Conservation (phyloP, 768 basidiomycete species). For the Serendipita sp. region DNA sequence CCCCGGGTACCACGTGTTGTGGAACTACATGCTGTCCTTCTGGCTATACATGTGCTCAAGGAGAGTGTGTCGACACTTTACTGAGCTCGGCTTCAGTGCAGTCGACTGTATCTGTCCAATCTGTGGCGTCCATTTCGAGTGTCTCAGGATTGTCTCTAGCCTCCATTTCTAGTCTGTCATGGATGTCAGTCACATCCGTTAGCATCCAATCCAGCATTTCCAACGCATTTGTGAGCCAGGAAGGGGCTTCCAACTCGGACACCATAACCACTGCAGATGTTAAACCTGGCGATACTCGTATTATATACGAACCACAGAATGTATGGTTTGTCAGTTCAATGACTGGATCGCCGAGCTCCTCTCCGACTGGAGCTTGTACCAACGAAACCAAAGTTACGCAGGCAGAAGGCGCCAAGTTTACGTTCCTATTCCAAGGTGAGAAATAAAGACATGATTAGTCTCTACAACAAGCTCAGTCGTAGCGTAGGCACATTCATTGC, state of each 20-base stretch:
- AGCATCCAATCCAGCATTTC: no score
- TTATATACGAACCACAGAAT: neutral
- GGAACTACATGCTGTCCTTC: neutral
- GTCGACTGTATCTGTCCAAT: neutral
- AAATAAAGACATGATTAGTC: neutral
- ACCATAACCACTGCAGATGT: neutral
- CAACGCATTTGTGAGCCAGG: no score
- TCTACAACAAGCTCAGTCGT: neutral
- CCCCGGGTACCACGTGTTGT: neutral
- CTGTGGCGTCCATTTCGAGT: neutral
- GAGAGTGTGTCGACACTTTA: neutral
- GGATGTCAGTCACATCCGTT: neutral
- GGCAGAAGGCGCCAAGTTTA: neutral
- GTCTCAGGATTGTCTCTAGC: neutral
- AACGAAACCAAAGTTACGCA: neutral
- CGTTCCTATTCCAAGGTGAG: neutral
- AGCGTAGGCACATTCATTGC: neutral
- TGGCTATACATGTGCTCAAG: neutral
- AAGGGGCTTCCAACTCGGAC: neutral
- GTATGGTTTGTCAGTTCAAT: neutral
- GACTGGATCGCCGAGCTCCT: neutral
- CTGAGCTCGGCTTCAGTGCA: neutral
- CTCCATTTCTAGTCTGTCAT: neutral
- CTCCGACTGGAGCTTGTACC: neutral
- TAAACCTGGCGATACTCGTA: neutral